Evolutionary conservation across 192 early-diverging fungal species (phyloP).

Genomic region (Phlyctochytrium planicorne): DNA sequence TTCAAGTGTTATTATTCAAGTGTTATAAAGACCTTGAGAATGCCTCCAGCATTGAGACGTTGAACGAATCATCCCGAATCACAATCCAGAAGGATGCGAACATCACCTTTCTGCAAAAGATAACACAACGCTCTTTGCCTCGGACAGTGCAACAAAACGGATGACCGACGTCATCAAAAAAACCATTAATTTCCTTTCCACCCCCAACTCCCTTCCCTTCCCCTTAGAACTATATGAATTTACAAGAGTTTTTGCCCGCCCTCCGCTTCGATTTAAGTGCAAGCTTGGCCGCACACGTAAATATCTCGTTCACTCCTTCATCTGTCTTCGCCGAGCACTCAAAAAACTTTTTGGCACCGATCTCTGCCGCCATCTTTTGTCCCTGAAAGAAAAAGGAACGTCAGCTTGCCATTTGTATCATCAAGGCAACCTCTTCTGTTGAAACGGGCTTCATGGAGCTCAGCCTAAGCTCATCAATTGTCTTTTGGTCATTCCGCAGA

Average conservation of each 20-base stretch:
- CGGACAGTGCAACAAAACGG: constrained; percentile 89
- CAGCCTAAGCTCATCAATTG: constrained; percentile 26
- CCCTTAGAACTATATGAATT: background rate
- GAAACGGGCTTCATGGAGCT: constrained; percentile 11
- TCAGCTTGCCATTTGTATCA: constrained; percentile 2
- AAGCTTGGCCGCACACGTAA: constrained; percentile 62
- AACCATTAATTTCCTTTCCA: too few relatives aligned
- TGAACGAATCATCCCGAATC: constrained; percentile 82
- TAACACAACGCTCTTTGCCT: constrained; percentile 76
- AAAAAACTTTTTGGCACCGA: constrained; percentile 77
- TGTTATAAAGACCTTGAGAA: constrained; percentile 36
- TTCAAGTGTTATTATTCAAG: too few relatives aligned
- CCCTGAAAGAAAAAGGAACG: constrained; percentile 50
- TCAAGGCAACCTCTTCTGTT: constrained; percentile 32
- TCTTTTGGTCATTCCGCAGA: constrained; percentile 35
- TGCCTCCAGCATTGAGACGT: constrained; percentile 63
- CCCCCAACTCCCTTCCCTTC: constrained; percentile 1
- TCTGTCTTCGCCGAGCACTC: constrained; percentile 80
- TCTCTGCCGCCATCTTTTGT: constrained; percentile 58
- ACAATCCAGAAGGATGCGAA: constrained; percentile 93
- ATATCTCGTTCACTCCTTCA: constrained; percentile 67
- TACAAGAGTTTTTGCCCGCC: background rate
- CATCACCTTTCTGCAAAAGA: constrained; percentile 86
- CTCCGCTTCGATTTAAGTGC: constrained; percentile 33
- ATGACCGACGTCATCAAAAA: constrained; percentile 48